Percentiles rank a stretch among this genome's conserved stretches.
Conservation (phyloP, 179 eudicot species). For the Corrigiola litoralis region DNA sequence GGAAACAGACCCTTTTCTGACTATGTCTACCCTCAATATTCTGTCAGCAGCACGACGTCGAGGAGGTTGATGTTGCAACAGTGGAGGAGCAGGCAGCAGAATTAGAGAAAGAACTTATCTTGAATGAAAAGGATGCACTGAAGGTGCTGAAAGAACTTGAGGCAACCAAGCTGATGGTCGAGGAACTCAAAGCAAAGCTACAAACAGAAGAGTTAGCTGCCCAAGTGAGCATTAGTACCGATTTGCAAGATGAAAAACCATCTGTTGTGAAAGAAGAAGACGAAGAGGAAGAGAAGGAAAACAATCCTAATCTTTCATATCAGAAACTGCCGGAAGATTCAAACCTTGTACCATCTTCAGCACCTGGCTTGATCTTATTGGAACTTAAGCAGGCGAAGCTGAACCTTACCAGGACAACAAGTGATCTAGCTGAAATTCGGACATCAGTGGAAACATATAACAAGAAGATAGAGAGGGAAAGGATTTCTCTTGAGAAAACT, state of each 20-base stretch:
- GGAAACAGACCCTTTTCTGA: not conserved
- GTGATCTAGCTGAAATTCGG: constrained; percentile 79
- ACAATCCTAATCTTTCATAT: constrained; percentile 29
- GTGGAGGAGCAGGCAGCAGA: constrained; percentile 76
- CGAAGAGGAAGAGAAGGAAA: constrained; percentile 37
- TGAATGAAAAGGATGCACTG: constrained; percentile 80
- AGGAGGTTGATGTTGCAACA: constrained; percentile 39
- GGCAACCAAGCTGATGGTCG: constrained; percentile 59
- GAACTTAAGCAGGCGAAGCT: constrained; percentile 86
- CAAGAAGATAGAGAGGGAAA: constrained; percentile 74
- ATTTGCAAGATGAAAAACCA: constrained; percentile 10
- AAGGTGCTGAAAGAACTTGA: constrained; percentile 85
- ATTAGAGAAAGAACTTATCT: constrained; percentile 65
- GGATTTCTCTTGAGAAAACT: constrained; percentile 67
- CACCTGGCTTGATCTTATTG: constrained; percentile 61
- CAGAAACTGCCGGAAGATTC: constrained; percentile 20
- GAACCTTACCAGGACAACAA: constrained; percentile 74
- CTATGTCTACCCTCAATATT: too few species aligned
- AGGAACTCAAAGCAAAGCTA: constrained; percentile 69
- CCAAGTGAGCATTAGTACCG: constrained; percentile 16
- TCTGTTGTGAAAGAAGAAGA: constrained; percentile 13
- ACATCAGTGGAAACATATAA: constrained; percentile 63
- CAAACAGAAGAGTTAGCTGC: constrained; percentile 53
- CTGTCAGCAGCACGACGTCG: constrained; percentile 16
- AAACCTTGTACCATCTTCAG: constrained; percentile 30